Base-by-base conservation (phyloP, 805 yeast species). In the Blastobotrys attinorum region DNA sequence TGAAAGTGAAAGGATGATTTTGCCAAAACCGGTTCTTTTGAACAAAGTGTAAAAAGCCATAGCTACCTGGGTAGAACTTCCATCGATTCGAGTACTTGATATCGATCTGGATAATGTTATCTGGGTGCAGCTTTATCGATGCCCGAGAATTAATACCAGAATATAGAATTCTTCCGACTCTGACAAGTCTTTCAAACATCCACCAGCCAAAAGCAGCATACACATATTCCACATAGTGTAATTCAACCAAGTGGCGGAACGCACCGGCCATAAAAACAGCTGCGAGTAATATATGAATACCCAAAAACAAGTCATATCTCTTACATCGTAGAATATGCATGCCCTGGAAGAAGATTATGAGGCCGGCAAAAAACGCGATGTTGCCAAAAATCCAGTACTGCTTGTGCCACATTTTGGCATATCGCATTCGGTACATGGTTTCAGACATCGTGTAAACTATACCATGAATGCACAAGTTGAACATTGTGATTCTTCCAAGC, bases 1-100 rank as follows among this genome's bases (percentile, higher is more conserved):
- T 42, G 8, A 62, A 42, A 1, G 89, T 79, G 62, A 84, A 82
- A 3, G 90, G 90, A 58, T 83, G 88, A 3, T 82, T 75, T 58
- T 82, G 86, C 79, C 81, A 80, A 58, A 80, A 77, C 31, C 70
- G 61, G 2, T 62, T 56, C 16, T 72, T 67, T 36, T 73, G 64
- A 45, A 79, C 49, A 58, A 82, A 77, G 61, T 79, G 72, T 31
- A 84, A 61, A 53, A 67, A 82, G 1, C 71, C 76, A 57, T 64
- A 76, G 13, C 73, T 66, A 22, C 85, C 83, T 2, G 87, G 81
- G 45, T 55, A 62, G 17, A 71, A 64, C 33, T 64, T 65, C 71
- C 80, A 75, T 42, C 54, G 56, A 3, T 56, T 55, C 16, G 86
- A 82, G 43, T 63, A 55, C 21, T 42, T 42, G 37, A 61, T 45